Percentiles rank a stretch among this genome's conserved stretches.
These are phyloP conservation scores for Tuber umbilicatum DNA, from an alignment of 495 filamentous ascomycete genomes.

Conservation along the genomic window DNA sequence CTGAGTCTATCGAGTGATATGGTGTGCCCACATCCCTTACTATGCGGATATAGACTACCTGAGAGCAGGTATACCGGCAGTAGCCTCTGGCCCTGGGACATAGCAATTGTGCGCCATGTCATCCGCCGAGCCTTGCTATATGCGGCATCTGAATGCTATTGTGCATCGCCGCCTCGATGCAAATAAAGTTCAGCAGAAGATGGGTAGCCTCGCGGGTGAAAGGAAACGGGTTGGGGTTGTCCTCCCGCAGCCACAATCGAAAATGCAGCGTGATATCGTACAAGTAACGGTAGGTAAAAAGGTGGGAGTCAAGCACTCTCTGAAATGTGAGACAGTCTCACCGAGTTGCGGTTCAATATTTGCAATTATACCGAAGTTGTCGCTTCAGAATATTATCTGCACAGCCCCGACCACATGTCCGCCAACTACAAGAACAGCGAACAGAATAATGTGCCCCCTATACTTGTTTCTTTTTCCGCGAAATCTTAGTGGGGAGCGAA, in stretches of 20 bases:
- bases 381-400: not conserved
- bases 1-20: not conserved
- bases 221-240: not conserved
- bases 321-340: not conserved
- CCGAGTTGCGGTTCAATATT: not conserved
- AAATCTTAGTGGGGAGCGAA: not conserved
- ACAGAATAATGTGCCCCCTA: not conserved
- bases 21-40: not conserved
- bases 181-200: not conserved
- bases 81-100: not conserved
- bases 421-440: not conserved
- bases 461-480: not conserved
- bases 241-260: not conserved
- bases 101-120: not conserved
- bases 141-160: not conserved
- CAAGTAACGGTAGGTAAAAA: not conserved
- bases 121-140: not conserved
- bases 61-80: too few relatives aligned
- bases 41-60: not conserved
- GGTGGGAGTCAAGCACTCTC: not conserved
- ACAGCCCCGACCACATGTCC: not conserved
- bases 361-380: not conserved
- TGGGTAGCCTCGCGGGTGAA: not conserved
- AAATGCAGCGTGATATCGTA: not conserved
- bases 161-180: not conserved